Percentiles rank a stretch among this genome's conserved stretches.
Conservation (phyloP, 345 rosid genomes). For the Erucastrum elatum region DNA sequence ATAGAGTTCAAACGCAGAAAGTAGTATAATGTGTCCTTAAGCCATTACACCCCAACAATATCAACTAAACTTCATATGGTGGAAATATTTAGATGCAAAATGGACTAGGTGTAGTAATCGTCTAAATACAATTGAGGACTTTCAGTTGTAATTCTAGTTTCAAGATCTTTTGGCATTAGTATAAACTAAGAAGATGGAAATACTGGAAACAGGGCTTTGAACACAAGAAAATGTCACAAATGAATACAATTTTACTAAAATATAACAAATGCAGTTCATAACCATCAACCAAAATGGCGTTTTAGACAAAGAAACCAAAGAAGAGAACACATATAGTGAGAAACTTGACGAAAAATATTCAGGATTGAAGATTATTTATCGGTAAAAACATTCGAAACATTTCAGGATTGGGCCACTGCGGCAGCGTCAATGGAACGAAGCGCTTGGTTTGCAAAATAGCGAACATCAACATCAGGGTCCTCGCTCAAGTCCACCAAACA, state of each 20-base stretch:
- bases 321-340: constrained; percentile 5
- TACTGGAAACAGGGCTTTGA: not conserved
- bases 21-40: not conserved
- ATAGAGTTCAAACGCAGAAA: not conserved
- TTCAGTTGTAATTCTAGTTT: not conserved
- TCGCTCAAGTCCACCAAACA: constrained; percentile 84
- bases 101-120: not conserved
- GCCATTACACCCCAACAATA: not conserved
- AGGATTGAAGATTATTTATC: constrained; percentile 12
- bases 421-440: constrained; percentile 57
- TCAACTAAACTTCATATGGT: not conserved
- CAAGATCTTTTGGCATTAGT: not conserved
- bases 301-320: constrained; percentile 23
- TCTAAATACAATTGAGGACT: not conserved
- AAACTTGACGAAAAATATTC: constrained; percentile 1
- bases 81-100: not conserved
- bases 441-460: constrained; percentile 85
- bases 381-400: not conserved
- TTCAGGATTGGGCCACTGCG: constrained; percentile 29
- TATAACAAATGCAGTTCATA: constrained; percentile 17
- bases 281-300: constrained; percentile 27
- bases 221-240: not conserved
- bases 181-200: not conserved
- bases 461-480: constrained; percentile 96
- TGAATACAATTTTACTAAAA: constrained; percentile 18